Evolutionary conservation across 768 basidiomycete genomes (phyloP), one percentile per base, ranked within the genome.

Genomic region (Collybia sp.): DNA sequence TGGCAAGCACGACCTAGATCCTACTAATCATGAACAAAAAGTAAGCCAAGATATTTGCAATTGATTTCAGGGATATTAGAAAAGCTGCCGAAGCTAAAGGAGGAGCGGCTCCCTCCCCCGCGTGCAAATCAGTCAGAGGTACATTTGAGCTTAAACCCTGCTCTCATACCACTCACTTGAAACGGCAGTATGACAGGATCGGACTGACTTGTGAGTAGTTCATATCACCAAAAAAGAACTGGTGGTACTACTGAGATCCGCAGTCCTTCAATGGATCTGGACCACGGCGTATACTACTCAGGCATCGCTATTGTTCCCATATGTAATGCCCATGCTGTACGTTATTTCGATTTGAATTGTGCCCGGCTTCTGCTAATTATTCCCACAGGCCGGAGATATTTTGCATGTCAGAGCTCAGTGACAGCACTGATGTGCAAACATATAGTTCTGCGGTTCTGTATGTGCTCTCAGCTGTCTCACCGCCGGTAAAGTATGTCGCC

Each of bases 401-500:
- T 58, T 83, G 81, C 50, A 90, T 95, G 85, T 83, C 90, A 45
- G 93, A 95, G 57, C 75, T 94, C 46, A 92, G 85, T 58, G 93
- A 95, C 58, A 85, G 75, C 61, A 71, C 82, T 6, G 93, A 94
- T 47, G 62, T 95, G 47, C 90, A 92, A 61, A 73, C 78, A 25
- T 88, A 88, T 56, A 85, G 88, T 53, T 81, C 85, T 40, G 83
- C 83, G 4, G 83, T 93, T 10, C 67, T 94, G 38, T 88, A 89
- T 53, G 80, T 90, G 47, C 70, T 94, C 42, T 92, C 91, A 12
- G 86, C 85, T 2, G 76, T 93, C 45, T 78, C 84, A n/a, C 80
- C 88, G 12, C 83, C 88, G 4, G 62, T 69, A 11, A 77, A 82
- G 50, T 86, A 79, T 53, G 73, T 87, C 25, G 76, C 79, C 46